These are phyloP conservation scores for Aspergillus novoparasiticus DNA, from an alignment of 2,329 filamentous ascomycete species.

Conservation along the genomic window DNA sequence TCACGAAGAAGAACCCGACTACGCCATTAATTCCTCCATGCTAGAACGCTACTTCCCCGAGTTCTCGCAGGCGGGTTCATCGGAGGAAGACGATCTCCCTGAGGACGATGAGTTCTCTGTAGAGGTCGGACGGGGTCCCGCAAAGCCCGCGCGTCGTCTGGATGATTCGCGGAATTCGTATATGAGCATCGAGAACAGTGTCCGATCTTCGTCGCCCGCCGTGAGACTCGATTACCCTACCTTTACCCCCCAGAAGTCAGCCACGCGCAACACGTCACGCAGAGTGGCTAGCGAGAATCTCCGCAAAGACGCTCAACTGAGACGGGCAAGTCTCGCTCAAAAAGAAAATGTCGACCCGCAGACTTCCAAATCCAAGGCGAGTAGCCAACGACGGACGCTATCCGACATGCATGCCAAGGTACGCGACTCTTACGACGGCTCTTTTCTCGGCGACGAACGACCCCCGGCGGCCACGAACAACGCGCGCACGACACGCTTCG, in stretches of 20 bases:
- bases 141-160: conserved; percentile 37
- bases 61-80: conserved; percentile 47
- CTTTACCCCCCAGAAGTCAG: conserved; percentile 40
- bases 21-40: conserved; percentile 50
- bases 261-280: conserved; percentile 30
- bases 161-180: conserved; percentile 55
- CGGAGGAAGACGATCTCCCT: conserved; percentile 40
- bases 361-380: conserved; percentile 38
- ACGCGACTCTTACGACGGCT: conserved; percentile 55
- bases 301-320: conserved; percentile 44
- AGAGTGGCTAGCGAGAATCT: conserved; percentile 39
- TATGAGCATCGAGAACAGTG: conserved; percentile 52
- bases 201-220: conserved; percentile 43
- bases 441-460: conserved; percentile 53
- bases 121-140: conserved; percentile 58
- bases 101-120: conserved; percentile 56
- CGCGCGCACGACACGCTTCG: conserved; percentile 60
- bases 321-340: conserved; percentile 42
- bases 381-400: conserved; percentile 50
- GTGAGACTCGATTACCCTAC: conserved; percentile 42
- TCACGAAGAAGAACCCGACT: conserved; percentile 43
- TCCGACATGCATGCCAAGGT: conserved; percentile 60
- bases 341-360: conserved; percentile 45
- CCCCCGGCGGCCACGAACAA: conserved; percentile 46
- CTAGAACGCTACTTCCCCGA: conserved; percentile 51